Base-by-base conservation (phyloP, 331 rosid genomes). In the Prunus yedoensis region DNA sequence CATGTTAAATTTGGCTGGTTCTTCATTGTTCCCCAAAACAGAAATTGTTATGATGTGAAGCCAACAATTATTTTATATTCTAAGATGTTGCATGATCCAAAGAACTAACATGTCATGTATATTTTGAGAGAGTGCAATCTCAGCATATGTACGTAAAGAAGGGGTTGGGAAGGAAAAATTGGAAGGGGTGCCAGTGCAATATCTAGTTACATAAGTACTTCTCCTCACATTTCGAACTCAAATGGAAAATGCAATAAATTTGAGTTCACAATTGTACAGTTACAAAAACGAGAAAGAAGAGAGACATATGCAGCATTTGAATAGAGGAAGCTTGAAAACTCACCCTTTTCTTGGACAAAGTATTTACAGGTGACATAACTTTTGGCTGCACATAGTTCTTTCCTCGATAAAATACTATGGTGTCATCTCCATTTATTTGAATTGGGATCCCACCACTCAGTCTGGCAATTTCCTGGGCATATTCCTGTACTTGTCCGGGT, bases 381-480 rank as follows among this genome's bases (percentile, higher is more conserved):
- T 84, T 85, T 17, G 99, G 97, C 76, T 89, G 97, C 78, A 74
- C 88, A 45, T 94, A 92, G 78, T 88, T 81, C 86, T 82, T 92
- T 80, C 97, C 97, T 4, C 97, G 91, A 77, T 92, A 94, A 75
- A 94, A 92, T 83, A 92, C 83, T 46, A 92, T 82, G 56, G 91
- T 90, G 79, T 94, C 93, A 66, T 92, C 83, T 61, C 99, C 97
- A 66, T 88, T 84, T 68, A 94, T 54, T 49, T 90, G 99, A 82
- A 94, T 86, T 11, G 97, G 96, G 78, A 90, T 88, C 74, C 99
- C 99, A 17, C 97, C 91, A 32, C 99, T 90, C 87, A 94, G 77
- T 87, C 90, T 85, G 61, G 96, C 96, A 76, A 92, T 91, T 84
- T 94, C 97, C 71, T 88, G 79, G 11, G 97, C 96, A 71, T 87